Base-by-base conservation (phyloP, 2,329 filamentous ascomycete species). In the Didymella sp. region DNA sequence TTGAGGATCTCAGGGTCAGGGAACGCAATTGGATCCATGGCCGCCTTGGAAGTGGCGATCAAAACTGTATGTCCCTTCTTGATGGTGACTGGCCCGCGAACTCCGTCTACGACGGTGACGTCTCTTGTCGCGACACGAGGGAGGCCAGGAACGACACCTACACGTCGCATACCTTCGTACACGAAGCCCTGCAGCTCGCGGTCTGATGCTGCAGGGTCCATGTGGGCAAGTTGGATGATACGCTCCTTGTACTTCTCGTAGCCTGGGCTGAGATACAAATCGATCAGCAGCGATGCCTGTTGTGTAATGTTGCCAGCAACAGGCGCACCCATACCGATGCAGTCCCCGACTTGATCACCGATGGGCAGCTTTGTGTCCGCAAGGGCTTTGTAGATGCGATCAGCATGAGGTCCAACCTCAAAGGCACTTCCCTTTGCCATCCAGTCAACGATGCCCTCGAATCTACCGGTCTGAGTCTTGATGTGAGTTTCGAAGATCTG, bases 401-500 rank as follows among this genome's bases (percentile, higher is more conserved):
- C 81, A 19, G 82, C 82, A 31, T 81, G 77, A 4, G 80, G 78
- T 0, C 77, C 76, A 37, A 84, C 79, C 81, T 82, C 84, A 48
- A 84, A 80, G 21, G 84, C 77, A 76, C 89, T 89, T 64, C 69
- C 70, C 43, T 73, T 72, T 22, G 70, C 70, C 61, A 72, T 66
- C 69, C 68, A 72, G 51, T 72, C 68, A 7, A 91, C 85, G 5
- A 89, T 78, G 17, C 84, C 80, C 59, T 73, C 70, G 4, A 66
- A 59, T 81, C 80, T 2, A 84, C 85, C 11, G 82, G 84, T 64
- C 86, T 82, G 27, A 82, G 82, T 53, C 90, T 78, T 5, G 85
- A 83, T 74, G 87, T 93, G 6, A 82, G 87, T 75, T 87, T 89
- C 63, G 82, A 84, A 0, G 85, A 66, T 94, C 88, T 7, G 86